Evolutionary conservation across 139 green algal species (phyloP).

Genomic region (Chlorella vulgaris): DNA sequence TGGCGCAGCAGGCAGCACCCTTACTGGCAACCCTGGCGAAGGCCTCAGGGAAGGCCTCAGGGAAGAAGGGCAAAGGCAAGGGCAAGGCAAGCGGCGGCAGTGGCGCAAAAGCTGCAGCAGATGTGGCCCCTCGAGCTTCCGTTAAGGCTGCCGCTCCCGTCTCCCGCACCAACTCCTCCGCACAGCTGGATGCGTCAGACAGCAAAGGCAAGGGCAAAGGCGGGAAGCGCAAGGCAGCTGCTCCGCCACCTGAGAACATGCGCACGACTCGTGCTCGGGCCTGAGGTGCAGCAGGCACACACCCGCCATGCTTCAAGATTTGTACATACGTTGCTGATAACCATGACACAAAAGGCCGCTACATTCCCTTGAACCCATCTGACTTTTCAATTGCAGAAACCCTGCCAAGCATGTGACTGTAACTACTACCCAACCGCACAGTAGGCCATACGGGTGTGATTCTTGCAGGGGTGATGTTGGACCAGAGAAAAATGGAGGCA

Average conservation of each 20-base stretch:
- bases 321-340: too few relatives aligned
- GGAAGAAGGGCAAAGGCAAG: background rate
- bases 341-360: too few relatives aligned
- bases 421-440: too few relatives aligned
- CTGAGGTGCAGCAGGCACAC: background rate
- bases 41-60: background rate
- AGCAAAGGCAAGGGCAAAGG: background rate
- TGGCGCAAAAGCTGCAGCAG: background rate
- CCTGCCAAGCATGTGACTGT: too few relatives aligned
- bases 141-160: constrained; percentile 6
- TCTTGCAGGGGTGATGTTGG: too few relatives aligned
- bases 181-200: background rate
- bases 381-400: too few relatives aligned
- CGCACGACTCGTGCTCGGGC: background rate
- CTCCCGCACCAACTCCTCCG: background rate
- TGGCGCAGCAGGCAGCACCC: constrained; percentile 16
- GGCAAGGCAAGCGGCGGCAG: background rate
- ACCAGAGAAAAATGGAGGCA: too few relatives aligned
- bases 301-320: too few relatives aligned
- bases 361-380: too few relatives aligned
- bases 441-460: too few relatives aligned
- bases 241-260: constrained; percentile 1
- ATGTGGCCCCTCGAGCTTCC: background rate
- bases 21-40: constrained; percentile 10
- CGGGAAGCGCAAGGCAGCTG: constrained; percentile 23